Evolutionary conservation across 2,329 filamentous ascomycete species (phyloP).

Genomic region (Fusarium sp.): DNA sequence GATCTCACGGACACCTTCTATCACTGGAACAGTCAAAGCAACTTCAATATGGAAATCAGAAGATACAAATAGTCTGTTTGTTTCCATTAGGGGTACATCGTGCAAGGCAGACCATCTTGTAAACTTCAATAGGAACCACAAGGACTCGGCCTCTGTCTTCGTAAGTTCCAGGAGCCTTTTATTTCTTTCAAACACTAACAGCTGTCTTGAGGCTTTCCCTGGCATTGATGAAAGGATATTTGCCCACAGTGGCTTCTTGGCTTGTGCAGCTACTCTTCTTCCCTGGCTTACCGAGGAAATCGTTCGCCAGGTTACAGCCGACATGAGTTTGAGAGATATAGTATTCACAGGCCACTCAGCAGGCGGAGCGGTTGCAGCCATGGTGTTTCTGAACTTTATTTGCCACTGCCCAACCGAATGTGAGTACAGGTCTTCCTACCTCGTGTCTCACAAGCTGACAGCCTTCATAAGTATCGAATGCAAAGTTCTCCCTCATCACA

Average conservation of each 20-base stretch:
- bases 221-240: background rate
- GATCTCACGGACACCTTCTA: slow-evolving; percentile 27
- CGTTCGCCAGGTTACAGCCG: background rate
- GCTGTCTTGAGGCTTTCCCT: background rate
- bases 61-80: slow-evolving; percentile 17
- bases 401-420: background rate
- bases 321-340: slow-evolving; percentile 1
- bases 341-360: slow-evolving; percentile 40
- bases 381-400: slow-evolving; percentile 25
- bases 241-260: slow-evolving; percentile 34
- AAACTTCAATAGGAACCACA: slow-evolving; percentile 28
- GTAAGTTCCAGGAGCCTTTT: background rate
- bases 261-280: slow-evolving; percentile 29
- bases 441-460: background rate
- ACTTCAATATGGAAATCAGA: slow-evolving; percentile 34
- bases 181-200: background rate
- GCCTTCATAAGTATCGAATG: background rate
- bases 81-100: slow-evolving; percentile 35
- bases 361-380: slow-evolving; percentile 35
- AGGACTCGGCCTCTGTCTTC: slow-evolving; percentile 7
- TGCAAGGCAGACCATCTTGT: slow-evolving; percentile 37
- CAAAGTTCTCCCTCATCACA: slow-evolving; percentile 27
- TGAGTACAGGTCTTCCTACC: background rate
- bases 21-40: slow-evolving; percentile 31
- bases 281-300: slow-evolving; percentile 21